Conservation (phyloP, 805 yeast species). For the Zygosaccharomyces pseudorouxii region DNA sequence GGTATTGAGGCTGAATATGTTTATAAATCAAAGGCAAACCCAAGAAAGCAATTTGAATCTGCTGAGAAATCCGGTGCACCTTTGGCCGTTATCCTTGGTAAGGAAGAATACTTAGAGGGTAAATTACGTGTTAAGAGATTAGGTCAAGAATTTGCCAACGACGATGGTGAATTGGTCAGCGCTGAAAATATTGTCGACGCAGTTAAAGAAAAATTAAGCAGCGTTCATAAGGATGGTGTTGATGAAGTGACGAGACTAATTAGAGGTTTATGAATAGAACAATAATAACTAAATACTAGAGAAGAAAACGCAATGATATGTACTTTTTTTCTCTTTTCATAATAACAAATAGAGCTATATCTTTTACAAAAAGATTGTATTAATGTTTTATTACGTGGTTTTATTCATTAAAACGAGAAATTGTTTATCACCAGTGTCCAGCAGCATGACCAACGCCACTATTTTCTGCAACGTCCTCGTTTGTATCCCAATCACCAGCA, state of each 20-base stretch:
- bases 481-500: conserved; percentile 33
- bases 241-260: conserved; percentile 62
- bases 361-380: neutral
- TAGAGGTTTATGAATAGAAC: conserved; percentile 42
- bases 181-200: conserved; percentile 54
- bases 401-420: neutral
- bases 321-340: neutral
- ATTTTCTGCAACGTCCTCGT: conserved; percentile 23
- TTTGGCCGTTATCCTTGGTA: conserved; percentile 88
- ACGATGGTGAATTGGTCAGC: conserved; percentile 77
- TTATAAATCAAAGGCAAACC: conserved; percentile 89
- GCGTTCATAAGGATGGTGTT: conserved; percentile 49
- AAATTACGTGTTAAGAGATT: conserved; percentile 79
- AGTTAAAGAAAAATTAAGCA: conserved; percentile 49
- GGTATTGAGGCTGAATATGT: conserved; percentile 89
- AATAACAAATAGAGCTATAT: neutral
- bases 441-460: conserved; percentile 16
- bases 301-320: neutral
- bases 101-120: conserved; percentile 80
- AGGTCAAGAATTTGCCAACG: conserved; percentile 83
- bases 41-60: conserved; percentile 94
- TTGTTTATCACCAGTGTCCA: conserved; percentile 34
- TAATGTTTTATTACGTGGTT: neutral
- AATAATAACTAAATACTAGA: neutral
- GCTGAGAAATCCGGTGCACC: conserved; percentile 94